Evolutionary conservation across 257 asterid species (phyloP).

Genomic region (Penstemon eatonii): DNA sequence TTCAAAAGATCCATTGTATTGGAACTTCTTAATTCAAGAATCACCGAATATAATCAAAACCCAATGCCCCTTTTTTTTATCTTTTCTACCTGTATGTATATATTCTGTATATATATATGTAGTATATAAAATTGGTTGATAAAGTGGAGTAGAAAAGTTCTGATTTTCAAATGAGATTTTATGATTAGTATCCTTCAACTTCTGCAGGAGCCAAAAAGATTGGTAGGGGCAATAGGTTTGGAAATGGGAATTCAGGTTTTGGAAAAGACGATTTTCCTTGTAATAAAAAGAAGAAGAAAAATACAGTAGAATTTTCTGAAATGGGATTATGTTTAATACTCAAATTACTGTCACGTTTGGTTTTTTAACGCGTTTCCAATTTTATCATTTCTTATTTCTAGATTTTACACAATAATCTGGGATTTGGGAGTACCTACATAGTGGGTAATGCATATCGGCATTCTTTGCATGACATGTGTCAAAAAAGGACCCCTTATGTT

Average conservation of each 20-base stretch:
- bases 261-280: conserved; percentile 18
- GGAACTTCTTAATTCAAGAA: conserved; percentile 33
- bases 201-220: conserved; percentile 27
- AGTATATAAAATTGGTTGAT: conserved; percentile 14
- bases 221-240: conserved; percentile 26
- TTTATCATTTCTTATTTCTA: not conserved
- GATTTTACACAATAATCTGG: too few species aligned
- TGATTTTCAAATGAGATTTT: not conserved
- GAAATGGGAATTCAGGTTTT: conserved; percentile 23
- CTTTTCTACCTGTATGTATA: conserved; percentile 13
- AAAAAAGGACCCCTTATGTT: too few species aligned
- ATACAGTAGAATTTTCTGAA: not conserved
- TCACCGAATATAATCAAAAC: conserved; percentile 25
- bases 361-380: too few species aligned
- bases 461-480: too few species aligned
- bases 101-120: conserved; percentile 14
- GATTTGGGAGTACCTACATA: too few species aligned
- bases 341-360: too few species aligned
- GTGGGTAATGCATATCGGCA: too few species aligned
- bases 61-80: conserved; percentile 24
- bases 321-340: not conserved
- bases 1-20: conserved; percentile 46
- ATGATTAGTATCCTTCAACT: conserved; percentile 11
- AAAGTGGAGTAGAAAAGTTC: conserved; percentile 22
- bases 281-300: not conserved